Base-by-base conservation (phyloP, 192 early-diverging fungal genomes). In the Entophlyctis helioformis region DNA sequence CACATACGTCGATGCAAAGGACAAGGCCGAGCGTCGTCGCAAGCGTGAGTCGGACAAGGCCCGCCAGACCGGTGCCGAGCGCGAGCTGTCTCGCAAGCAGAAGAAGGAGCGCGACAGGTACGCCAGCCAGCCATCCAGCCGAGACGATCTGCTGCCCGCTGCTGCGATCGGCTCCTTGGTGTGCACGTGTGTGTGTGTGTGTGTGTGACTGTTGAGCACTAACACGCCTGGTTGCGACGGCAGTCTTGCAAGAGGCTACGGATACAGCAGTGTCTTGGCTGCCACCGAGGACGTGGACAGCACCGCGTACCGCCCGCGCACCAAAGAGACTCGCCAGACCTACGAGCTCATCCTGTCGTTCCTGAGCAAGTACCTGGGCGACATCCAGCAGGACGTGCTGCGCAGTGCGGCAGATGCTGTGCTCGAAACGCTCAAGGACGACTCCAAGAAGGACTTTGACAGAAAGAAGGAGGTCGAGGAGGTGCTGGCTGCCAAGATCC, bases 331-430 rank as follows among this genome's bases (percentile, higher is more conserved):
- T n/a, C 74, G 76, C 9, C 70, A 75, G 42, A 72, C 86, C 1
- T 96, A 90, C 60, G 96, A 96, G 51, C 65, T 93, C 9, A 78
- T 99, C 23, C 59, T 96, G 39, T 74, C 87, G 0, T 86, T 91
- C 60, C 62, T 90, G 21, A 76, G 86, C 36, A 60, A 72, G 12
- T 74, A 84, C 38, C 69, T 97, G 46, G 69, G 67, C 44, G 93
- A 95, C 59, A 80, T 90, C 46, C 73, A 82, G n/a, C 84, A 85
- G 36, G 96, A 96, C 52, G 86, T 87, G 2, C 73, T 99, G 23
- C 60, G 80, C 44, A 85, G 85, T 48, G 93, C 92, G 11, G 85
- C 87, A 1, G 91, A 96, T 51, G 83, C 80, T 39, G 81, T 82
- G 0, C 56, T 99, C 1, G 67, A 70, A 41, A 78, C 85, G 10